Percentiles rank a stretch among this genome's conserved stretches.
These are phyloP conservation scores for Anisogramma anomala DNA, from an alignment of 2,329 filamentous ascomycete genomes.

Conservation along the genomic window DNA sequence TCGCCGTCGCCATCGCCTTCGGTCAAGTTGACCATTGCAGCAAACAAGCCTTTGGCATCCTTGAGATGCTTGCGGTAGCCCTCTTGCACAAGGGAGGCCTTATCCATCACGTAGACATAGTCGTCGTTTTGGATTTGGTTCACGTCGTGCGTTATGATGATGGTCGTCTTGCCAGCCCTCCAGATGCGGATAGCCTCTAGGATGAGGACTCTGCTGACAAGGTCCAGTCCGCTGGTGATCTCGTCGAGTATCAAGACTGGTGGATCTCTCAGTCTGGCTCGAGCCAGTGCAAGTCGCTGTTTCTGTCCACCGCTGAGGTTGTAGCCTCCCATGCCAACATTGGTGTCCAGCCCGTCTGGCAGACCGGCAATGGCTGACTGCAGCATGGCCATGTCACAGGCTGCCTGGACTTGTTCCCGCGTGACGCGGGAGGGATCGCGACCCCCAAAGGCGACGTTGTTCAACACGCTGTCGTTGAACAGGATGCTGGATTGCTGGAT, in stretches of 20 bases:
- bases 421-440: constrained; percentile 35
- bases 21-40: constrained; percentile 25
- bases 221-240: constrained; percentile 74
- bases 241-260: constrained; percentile 81
- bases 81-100: constrained; percentile 55
- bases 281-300: constrained; percentile 69
- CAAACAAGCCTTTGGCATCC: constrained; percentile 34
- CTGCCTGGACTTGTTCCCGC: constrained; percentile 43
- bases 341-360: constrained; percentile 59
- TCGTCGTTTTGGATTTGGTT: constrained; percentile 61
- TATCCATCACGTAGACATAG: constrained; percentile 69
- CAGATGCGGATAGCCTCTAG: constrained; percentile 67
- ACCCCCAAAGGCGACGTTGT: constrained; percentile 67
- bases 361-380: constrained; percentile 55
- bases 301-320: constrained; percentile 74
- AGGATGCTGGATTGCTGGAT: constrained; percentile 73
- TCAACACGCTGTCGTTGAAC: constrained; percentile 68
- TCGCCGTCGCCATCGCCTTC: constrained; percentile 9
- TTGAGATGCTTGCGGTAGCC: constrained; percentile 47
- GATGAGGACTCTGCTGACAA: constrained; percentile 53
- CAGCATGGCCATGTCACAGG: constrained; percentile 57
- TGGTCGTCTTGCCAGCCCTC: constrained; percentile 72
- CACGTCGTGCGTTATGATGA: constrained; percentile 87
- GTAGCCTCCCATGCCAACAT: constrained; percentile 57
- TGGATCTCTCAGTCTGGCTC: constrained; percentile 65